Percentiles rank a stretch among this genome's conserved stretches.
phyloP scores from a whole-genome alignment of 352 stramenopile genomes.

The Plasmopara viticola region DNA sequence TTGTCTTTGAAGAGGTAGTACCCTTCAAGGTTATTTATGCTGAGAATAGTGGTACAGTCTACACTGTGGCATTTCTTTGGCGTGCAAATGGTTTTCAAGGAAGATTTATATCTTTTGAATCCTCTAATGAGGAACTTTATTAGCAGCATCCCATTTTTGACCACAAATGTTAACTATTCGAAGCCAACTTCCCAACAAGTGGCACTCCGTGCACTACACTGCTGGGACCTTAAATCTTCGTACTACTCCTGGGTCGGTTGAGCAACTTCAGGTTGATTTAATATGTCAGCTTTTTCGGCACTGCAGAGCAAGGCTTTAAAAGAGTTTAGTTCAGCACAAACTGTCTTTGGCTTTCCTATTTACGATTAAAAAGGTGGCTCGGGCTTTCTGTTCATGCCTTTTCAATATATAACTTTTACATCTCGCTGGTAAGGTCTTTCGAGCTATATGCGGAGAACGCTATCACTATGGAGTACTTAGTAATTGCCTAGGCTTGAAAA shows the following conservation, averaged over 20 bases:
- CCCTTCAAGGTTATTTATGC: background rate
- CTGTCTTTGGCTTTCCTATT: background rate
- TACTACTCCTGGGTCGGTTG: background rate
- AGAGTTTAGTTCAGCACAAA: constrained; percentile 6
- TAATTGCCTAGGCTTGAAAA: constrained; percentile 4
- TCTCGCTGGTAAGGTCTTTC: background rate
- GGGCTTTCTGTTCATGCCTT: constrained; percentile 7
- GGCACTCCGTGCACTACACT: background rate
- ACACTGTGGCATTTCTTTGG: background rate
- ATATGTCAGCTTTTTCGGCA: constrained; percentile 7
- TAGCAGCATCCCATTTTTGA: background rate
- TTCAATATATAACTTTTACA: background rate
- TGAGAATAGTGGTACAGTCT: background rate
- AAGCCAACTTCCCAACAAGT: constrained; percentile 3
- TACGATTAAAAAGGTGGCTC: background rate
- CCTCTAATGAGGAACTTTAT: constrained; percentile 1
- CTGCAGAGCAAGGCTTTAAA: constrained; percentile 1
- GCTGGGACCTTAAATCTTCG: constrained; percentile 2
- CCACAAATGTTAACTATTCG: background rate
- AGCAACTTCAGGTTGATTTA: constrained; percentile 7
- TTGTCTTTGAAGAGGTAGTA: background rate
- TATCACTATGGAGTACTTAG: constrained; percentile 4
- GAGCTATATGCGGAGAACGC: background rate
- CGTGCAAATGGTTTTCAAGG: background rate
- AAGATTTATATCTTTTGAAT: constrained; percentile 1